Evolutionary conservation across 306 rosid genomes (phyloP).

Genomic region (Quercus alba): DNA sequence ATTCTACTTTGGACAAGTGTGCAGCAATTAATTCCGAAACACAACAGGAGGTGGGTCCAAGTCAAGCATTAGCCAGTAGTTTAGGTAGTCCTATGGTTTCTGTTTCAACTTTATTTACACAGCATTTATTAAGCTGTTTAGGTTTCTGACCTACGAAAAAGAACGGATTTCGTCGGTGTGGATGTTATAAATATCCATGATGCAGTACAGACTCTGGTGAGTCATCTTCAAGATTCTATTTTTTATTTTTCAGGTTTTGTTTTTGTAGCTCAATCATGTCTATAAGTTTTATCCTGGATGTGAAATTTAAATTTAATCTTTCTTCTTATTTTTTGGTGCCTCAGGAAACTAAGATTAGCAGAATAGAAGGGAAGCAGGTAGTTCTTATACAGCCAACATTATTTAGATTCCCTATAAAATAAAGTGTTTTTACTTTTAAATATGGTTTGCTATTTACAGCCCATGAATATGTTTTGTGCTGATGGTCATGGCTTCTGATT

Average conservation of each 20-base stretch:
- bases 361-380: slow-evolving; percentile 88
- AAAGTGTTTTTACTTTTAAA: not conserved
- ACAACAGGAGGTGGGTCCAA: slow-evolving; percentile 52
- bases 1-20: slow-evolving; percentile 54
- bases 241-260: not conserved
- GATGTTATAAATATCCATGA: slow-evolving; percentile 46
- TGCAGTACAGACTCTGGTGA: slow-evolving; percentile 65
- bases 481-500: slow-evolving; percentile 14
- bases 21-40: slow-evolving; percentile 40
- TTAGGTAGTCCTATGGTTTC: not conserved
- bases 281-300: not conserved
- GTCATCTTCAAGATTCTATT: slow-evolving; percentile 8
- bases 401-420: not conserved
- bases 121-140: slow-evolving; percentile 24
- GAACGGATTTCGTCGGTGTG: slow-evolving; percentile 37
- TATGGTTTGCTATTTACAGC: not conserved
- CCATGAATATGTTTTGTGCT: slow-evolving; percentile 15
- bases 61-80: slow-evolving; percentile 5
- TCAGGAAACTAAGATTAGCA: slow-evolving; percentile 67
- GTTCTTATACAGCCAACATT: not conserved
- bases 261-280: not conserved
- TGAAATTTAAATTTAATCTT: slow-evolving; percentile 21
- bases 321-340: slow-evolving; percentile 5
- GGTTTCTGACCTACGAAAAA: slow-evolving; percentile 51
- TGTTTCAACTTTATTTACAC: not conserved